Percentiles rank a stretch among this genome's conserved stretches.
Conservation (phyloP, 2,329 filamentous ascomycete genomes). For the Cladosporium sp. region DNA sequence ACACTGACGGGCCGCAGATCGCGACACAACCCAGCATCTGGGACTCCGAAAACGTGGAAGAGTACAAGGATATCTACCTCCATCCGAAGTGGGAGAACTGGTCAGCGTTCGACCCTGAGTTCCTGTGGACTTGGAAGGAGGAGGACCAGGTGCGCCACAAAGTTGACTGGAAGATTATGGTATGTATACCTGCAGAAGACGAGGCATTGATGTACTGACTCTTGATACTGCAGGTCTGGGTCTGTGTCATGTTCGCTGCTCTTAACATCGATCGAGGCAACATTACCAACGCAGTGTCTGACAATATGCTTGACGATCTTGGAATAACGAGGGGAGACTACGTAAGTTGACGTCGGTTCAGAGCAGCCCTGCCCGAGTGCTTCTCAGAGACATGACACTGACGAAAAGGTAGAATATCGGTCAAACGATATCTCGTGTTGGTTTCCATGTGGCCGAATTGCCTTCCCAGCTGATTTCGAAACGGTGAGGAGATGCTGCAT, state of each 20-base stretch:
- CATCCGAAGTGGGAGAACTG: conserved; percentile 1
- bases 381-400: no score
- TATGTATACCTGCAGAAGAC: neutral
- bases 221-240: neutral
- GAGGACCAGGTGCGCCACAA: neutral
- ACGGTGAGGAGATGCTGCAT: conserved; percentile 22
- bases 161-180: conserved; percentile 5
- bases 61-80: neutral
- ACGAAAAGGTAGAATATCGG: neutral
- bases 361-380: no score
- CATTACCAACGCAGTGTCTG: conserved; percentile 6
- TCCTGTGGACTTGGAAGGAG: conserved; percentile 3
- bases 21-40: neutral
- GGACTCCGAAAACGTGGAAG: neutral
- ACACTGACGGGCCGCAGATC: neutral
- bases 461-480: conserved; percentile 48
- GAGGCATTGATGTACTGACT: neutral
- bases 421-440: conserved; percentile 37
- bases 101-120: neutral
- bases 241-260: conserved; percentile 1
- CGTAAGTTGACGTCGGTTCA: conserved; percentile 28
- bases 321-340: conserved; percentile 42
- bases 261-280: conserved; percentile 1
- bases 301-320: conserved; percentile 30
- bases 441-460: conserved; percentile 42